Evolutionary conservation across 139 green algal genomes (phyloP), one percentile per base, ranked within the genome.

Genomic region (Cymbomonas tetramitiformis): DNA sequence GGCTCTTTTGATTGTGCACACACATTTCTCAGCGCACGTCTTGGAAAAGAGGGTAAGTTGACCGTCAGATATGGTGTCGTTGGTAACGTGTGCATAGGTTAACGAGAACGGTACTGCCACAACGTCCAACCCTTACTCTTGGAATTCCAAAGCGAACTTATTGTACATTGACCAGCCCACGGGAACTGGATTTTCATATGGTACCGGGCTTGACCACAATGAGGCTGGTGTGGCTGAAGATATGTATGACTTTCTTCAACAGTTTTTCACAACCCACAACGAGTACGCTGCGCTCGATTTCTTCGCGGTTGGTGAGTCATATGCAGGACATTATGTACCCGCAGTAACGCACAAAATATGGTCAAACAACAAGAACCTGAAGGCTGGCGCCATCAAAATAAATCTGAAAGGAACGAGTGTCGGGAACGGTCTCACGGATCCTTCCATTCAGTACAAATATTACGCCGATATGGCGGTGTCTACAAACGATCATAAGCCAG

Each of bases 171-270:
- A 93, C 69, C 86, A 95, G 69, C 90, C 90, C 26, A 84, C 96
- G 36, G 77, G 80, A 58, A 95, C 87, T 3, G 90, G 89, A 19
- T 97, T 93, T 70, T 87, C 71, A 10, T 96, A 81, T 54, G 83
- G 65, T 32, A 33, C n/a, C 1, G 70, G 72, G 55, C 46, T 65
- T 2, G 55, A 68, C 30, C 79, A 74, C 62, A 62, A 78, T 43
- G 82, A 92, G 62, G 28, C 54, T 3, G 70, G 57, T n/a, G 88
- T 96, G 18, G 73, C 71, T 1, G 67, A 79, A 2, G 89, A 98
- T 74, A 90, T 98, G 83, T 77, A 90, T 26, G 82, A 95, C 60
- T 96, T 98, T 65, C 57, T 98, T 56, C 69, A 79, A 26, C 83
- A 79, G 30, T 87, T 95, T 46, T 77, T 87, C 19, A 62, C 81